These are phyloP conservation scores for Neurospora pannonica DNA, from an alignment of 495 filamentous ascomycete species.

Conservation along the genomic window DNA sequence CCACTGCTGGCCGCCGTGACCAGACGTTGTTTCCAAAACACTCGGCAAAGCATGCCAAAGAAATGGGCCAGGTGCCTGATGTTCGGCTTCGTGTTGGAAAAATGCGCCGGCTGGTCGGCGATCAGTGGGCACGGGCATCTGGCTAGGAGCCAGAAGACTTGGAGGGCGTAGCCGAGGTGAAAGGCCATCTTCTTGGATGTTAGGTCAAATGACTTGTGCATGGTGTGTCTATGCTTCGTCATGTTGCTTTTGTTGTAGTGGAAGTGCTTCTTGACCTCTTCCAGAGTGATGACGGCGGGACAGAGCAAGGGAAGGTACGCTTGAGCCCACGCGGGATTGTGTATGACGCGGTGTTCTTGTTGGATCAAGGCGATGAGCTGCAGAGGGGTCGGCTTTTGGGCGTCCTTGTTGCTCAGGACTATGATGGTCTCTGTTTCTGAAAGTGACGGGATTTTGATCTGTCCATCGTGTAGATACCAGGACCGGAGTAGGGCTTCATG, in stretches of 20 bases:
- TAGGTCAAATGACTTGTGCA: too few relatives aligned
- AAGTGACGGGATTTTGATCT: background rate
- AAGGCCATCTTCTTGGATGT: background rate
- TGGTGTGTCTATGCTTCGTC: too few relatives aligned
- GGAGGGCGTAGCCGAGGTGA: background rate
- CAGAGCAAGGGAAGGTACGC: background rate
- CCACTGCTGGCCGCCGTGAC: too few relatives aligned
- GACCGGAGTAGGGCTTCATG: background rate
- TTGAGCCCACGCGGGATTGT: background rate
- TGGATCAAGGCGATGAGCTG: background rate
- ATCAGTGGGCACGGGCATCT: background rate
- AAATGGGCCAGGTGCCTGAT: background rate
- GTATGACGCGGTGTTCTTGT: background rate
- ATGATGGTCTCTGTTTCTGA: too few relatives aligned
- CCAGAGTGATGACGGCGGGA: background rate
- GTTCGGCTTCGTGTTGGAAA: background rate
- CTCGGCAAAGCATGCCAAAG: background rate
- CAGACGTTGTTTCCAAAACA: background rate
- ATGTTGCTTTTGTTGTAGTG: background rate
- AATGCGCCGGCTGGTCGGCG: background rate
- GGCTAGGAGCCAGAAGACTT: background rate
- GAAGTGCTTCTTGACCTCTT: background rate
- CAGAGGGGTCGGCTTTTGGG: background rate
- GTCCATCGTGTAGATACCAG: background rate
- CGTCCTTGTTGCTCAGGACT: too few relatives aligned